Evolutionary conservation across 2,329 filamentous ascomycete genomes (phyloP).

Genomic region (Xylaria sp.): DNA sequence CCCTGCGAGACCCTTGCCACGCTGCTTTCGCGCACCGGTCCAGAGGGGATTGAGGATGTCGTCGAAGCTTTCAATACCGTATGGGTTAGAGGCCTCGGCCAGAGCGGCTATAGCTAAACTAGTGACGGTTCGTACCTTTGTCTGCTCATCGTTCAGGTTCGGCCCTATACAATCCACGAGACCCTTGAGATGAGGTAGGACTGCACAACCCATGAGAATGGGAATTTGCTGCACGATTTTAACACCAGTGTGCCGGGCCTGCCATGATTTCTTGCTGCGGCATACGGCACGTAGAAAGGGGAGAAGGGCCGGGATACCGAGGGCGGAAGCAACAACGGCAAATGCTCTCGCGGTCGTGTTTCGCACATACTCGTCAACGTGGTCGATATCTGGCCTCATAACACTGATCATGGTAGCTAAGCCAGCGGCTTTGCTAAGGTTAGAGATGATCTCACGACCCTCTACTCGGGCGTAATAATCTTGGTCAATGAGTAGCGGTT

Average conservation of each 20-base stretch:
- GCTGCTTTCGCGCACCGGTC: constrained; percentile 95
- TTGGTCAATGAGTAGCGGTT: constrained; percentile 98
- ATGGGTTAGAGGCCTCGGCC: constrained; percentile 95
- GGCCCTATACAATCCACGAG: constrained; percentile 96
- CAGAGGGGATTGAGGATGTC: constrained; percentile 97
- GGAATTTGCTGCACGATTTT: constrained; percentile 99
- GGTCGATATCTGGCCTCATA: constrained; percentile 98
- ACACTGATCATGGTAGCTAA: constrained; percentile 99
- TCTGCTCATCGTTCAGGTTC: constrained; percentile 96
- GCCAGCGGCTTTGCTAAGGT: constrained; percentile 94
- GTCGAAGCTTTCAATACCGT: constrained; percentile 99
- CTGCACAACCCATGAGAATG: constrained; percentile 97
- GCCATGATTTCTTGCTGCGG: constrained; percentile 98
- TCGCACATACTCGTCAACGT: constrained; percentile 96
- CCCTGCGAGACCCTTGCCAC: constrained; percentile 93
- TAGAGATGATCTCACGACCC: constrained; percentile 98
- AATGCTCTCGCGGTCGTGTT: constrained; percentile 98
- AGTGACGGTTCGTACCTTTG: constrained; percentile 96
- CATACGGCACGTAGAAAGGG: constrained; percentile 96
- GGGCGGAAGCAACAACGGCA: constrained; percentile 93
- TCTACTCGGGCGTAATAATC: constrained; percentile 99
- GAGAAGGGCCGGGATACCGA: constrained; percentile 93
- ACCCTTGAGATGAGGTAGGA: constrained; percentile 93
- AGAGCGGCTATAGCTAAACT: constrained; percentile 93
- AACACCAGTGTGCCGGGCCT: constrained; percentile 95